Base-by-base conservation (phyloP, 345 rosid genomes). In the Barbarea vulgaris region DNA sequence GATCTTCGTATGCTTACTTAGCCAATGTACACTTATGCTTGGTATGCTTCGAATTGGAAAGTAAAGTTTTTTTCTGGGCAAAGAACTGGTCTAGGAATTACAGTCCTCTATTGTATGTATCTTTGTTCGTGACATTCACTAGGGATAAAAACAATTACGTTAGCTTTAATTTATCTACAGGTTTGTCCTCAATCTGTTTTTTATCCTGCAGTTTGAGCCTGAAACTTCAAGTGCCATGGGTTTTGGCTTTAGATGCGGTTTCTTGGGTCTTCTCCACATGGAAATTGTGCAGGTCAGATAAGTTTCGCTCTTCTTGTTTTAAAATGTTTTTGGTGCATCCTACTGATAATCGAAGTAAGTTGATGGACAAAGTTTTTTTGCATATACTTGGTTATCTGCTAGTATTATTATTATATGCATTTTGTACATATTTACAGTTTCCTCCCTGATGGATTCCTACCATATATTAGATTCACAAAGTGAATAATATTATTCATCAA, bases 171-270 rank as follows among this genome's bases (percentile, higher is more conserved):
- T 36, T 31, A 52, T 54, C 3, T 13, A 47, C 21, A 14, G 27
- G 28, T 37, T 11, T 47, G 33, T 47, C 58, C 27, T 77, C 53
- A 70, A 15, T n/a, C 62, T 64, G 81, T 39, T 75, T 69, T 41
- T 65, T 56, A 59, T 59, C 64, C 54, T 85, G 74, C 85, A 94
- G 97, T 94, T 94, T 81, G 98, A 94, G 83, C 98, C 98, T 24
- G 98, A 94, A 87, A 80, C 91, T 55, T 94, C 98, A 77, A 94
- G 84, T 81, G 98, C 98, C 72, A 94, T 94, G 98, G 98, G 98
- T 70, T 94, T 91, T 84, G 98, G 97, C 74, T 94, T 91, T 84
- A 87, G 98, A 78, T 94, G 98, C 59, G 98, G 98, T 58, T 94
- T 91, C 84, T 77, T 94, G 87, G 98, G 98, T 79, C 97, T 94